phyloP scores from a whole-genome alignment of 305 asterid genomes.

The Fraxinus paxiana region DNA sequence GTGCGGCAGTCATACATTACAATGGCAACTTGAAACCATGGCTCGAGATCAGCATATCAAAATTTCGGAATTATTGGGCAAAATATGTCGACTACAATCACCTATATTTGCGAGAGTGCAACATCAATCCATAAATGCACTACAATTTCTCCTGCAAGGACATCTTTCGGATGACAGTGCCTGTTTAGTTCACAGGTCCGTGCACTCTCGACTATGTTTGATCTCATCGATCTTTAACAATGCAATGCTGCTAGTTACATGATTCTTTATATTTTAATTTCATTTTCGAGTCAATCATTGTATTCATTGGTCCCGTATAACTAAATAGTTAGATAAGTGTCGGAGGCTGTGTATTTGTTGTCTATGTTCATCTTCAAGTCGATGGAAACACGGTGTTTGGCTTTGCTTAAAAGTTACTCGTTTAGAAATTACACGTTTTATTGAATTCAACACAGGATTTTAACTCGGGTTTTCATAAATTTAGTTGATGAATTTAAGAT shows the following conservation, averaged over 20 bases:
- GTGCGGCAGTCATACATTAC: constrained; percentile 73
- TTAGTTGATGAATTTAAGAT: neutral
- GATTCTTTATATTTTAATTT: too few species aligned
- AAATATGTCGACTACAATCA: constrained; percentile 61
- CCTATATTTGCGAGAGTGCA: constrained; percentile 61
- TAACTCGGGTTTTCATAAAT: too few species aligned
- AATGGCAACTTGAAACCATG: constrained; percentile 88
- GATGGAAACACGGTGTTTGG: neutral
- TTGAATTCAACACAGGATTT: neutral
- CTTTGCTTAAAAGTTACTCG: neutral
- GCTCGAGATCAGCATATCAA: constrained; percentile 78
- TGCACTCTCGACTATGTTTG: too few species aligned
- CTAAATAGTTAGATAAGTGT: too few species aligned
- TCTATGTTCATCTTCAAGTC: neutral
- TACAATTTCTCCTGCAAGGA: constrained; percentile 8
- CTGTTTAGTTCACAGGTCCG: neutral
- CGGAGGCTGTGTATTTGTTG: neutral
- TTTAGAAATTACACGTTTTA: neutral
- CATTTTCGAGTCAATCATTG: too few species aligned
- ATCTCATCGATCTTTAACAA: too few species aligned
- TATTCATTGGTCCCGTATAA: too few species aligned
- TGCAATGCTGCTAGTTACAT: too few species aligned
- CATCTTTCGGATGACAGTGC: neutral
- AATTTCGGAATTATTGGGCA: constrained; percentile 61
- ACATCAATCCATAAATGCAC: constrained; percentile 49